These are phyloP conservation scores for Candida nonsorbophila DNA, from an alignment of 805 yeast genomes.

Conservation along the genomic window DNA sequence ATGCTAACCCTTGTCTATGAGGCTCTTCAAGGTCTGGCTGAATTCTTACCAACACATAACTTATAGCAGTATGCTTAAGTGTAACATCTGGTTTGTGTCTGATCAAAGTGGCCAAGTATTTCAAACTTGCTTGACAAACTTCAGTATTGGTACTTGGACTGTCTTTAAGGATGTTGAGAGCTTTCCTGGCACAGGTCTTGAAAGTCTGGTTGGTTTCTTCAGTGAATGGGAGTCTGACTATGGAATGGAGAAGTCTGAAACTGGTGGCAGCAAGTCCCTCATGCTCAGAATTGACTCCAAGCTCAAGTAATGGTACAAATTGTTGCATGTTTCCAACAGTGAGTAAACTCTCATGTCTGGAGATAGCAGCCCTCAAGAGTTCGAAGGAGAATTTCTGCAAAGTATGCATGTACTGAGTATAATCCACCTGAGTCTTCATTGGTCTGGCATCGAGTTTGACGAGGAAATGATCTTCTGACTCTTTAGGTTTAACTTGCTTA, in stretches of 20 bases:
- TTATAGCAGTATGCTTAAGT: constrained; percentile 65
- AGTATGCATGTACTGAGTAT: constrained; percentile 50
- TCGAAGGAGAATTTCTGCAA: constrained; percentile 77
- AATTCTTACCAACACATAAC: constrained; percentile 65
- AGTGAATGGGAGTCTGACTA: constrained; percentile 59
- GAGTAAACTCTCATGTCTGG: constrained; percentile 55
- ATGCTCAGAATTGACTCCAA: constrained; percentile 56
- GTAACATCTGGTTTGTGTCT: constrained; percentile 63
- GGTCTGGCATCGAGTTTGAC: constrained; percentile 67
- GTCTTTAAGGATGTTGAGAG: constrained; percentile 61
- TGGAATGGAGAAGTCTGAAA: constrained; percentile 54
- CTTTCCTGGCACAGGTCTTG: constrained; percentile 55
- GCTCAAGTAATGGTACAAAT: constrained; percentile 68
- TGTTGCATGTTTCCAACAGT: constrained; percentile 59
- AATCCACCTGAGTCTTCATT: constrained; percentile 48
- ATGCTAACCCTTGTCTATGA: constrained; percentile 80
- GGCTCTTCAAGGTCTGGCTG: constrained; percentile 91
- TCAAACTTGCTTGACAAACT: constrained; percentile 73
- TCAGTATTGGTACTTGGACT: constrained; percentile 75
- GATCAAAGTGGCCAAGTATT: constrained; percentile 65
- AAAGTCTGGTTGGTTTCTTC: constrained; percentile 48
- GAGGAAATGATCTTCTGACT: constrained; percentile 55
- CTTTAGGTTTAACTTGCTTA: constrained; percentile 4
- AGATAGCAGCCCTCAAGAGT: constrained; percentile 63
- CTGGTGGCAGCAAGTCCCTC: constrained; percentile 74